Conservation (phyloP, 2,329 filamentous ascomycete species). For the Coniochaeta prunicola region DNA sequence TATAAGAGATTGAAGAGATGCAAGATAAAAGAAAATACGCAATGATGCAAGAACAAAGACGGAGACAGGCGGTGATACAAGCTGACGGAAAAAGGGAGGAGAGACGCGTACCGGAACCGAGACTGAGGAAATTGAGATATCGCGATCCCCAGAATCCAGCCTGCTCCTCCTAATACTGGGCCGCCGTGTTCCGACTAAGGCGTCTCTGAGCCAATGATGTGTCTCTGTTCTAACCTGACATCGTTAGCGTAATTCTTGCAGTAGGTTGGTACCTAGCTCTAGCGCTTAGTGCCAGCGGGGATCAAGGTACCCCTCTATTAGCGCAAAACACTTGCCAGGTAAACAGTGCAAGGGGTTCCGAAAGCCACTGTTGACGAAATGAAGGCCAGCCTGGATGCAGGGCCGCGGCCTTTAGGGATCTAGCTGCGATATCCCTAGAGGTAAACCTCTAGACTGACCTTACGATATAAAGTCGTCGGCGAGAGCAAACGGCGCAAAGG, state of each 20-base stretch:
- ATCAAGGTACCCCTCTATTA: neutral
- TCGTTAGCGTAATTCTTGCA: neutral
- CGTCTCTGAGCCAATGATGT: neutral
- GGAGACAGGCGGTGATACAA: constrained; percentile 4
- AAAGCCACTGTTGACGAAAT: neutral
- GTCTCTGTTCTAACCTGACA: neutral
- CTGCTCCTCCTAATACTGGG: neutral
- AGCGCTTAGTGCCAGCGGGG: neutral
- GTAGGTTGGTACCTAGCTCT: neutral
- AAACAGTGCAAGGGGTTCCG: neutral
- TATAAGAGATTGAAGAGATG: constrained; percentile 2
- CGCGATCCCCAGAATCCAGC: constrained; percentile 6
- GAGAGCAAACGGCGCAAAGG: neutral
- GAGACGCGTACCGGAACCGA: constrained; percentile 16
- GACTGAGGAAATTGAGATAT: constrained; percentile 9
- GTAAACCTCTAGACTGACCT: neutral
- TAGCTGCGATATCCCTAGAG: neutral
- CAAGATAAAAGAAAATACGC: constrained; percentile 1
- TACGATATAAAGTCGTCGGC: too few relatives aligned
- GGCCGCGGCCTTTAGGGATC: neutral
- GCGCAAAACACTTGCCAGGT: neutral
- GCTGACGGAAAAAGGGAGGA: constrained; percentile 6
- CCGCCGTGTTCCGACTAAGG: neutral
- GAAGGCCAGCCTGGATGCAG: neutral
- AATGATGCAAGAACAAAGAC: neutral